Conservation (phyloP, 1,284 basidiomycete genomes). For the Austroboletus rostrupii region DNA sequence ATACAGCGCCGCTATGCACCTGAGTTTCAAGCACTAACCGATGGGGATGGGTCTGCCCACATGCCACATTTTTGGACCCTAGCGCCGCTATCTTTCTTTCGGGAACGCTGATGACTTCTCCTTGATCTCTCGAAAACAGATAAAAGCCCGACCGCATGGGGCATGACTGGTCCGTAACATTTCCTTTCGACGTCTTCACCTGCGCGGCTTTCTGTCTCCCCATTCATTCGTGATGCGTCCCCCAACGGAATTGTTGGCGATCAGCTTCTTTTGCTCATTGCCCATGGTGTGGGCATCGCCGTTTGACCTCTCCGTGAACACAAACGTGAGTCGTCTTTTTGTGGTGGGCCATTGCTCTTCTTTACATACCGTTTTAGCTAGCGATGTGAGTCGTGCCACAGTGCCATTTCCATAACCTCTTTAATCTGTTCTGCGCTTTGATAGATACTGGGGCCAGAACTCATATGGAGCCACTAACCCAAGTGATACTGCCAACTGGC, state of each 20-base stretch:
- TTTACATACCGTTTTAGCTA: constrained; percentile 13
- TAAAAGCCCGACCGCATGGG: constrained; percentile 10
- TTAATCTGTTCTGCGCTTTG: background rate
- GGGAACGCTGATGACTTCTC: background rate
- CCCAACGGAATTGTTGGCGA: background rate
- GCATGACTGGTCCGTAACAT: background rate
- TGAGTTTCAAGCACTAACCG: background rate
- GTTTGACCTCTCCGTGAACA: constrained; percentile 22
- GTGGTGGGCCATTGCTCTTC: background rate
- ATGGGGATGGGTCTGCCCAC: constrained; percentile 7
- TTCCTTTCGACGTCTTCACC: background rate
- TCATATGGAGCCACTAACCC: constrained; percentile 30
- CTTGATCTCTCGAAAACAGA: constrained; percentile 1
- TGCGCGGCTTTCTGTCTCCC: background rate
- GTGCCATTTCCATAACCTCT: background rate
- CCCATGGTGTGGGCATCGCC: constrained; percentile 2
- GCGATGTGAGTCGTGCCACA: constrained; percentile 17
- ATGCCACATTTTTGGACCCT: background rate
- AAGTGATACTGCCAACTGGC: constrained; percentile 23
- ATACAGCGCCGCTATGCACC: background rate
- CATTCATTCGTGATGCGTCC: background rate
- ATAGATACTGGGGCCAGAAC: constrained; percentile 33
- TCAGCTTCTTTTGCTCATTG: constrained; percentile 1
- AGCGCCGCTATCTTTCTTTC: background rate
- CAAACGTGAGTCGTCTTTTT: constrained; percentile 23